Percentiles rank a stretch among this genome's conserved stretches.
phyloP scores from a whole-genome alignment of 768 basidiomycete genomes.

The Tricholoma bakamatsutake region DNA sequence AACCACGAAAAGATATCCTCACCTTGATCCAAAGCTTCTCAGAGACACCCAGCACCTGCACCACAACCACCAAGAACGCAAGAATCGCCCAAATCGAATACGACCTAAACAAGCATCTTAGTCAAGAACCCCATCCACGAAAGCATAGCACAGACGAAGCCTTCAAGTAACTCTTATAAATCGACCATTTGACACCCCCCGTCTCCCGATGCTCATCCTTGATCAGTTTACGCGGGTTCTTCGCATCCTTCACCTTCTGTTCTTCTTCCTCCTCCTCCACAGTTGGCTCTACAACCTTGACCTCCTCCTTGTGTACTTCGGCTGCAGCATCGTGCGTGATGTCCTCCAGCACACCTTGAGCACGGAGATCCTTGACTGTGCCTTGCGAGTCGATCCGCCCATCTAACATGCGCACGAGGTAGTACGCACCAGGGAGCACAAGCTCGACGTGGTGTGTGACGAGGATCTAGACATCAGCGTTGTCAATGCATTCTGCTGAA shows the following conservation, averaged over 20 bases:
- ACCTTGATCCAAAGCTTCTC: conserved; percentile 80
- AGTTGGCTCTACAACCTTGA: conserved; percentile 22
- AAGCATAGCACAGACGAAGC: conserved; percentile 48
- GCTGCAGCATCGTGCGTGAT: conserved; percentile 48
- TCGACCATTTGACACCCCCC: conserved; percentile 77
- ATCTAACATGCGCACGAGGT: conserved; percentile 70
- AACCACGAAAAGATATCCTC: background rate
- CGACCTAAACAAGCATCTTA: conserved; percentile 35
- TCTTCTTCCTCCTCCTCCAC: conserved; percentile 20
- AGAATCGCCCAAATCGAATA: conserved; percentile 65
- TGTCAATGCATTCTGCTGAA: background rate
- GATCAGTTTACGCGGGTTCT: conserved; percentile 67
- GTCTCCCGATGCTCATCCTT: conserved; percentile 79
- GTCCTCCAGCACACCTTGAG: conserved; percentile 53
- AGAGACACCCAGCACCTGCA: conserved; percentile 45
- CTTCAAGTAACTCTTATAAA: conserved; percentile 63
- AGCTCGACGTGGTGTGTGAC: conserved; percentile 83
- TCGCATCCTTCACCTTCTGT: conserved; percentile 29
- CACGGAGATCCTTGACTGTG: conserved; percentile 54
- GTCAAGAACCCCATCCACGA: background rate
- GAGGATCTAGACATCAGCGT: conserved; percentile 34
- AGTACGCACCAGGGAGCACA: conserved; percentile 64
- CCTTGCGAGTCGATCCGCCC: conserved; percentile 73
- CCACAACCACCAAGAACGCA: conserved; percentile 38
- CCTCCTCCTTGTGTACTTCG: conserved; percentile 43